Evolutionary conservation across 2,329 filamentous ascomycete species (phyloP), one percentile per base, ranked within the genome.

Genomic region (Fragosphaeria purpurea): DNA sequence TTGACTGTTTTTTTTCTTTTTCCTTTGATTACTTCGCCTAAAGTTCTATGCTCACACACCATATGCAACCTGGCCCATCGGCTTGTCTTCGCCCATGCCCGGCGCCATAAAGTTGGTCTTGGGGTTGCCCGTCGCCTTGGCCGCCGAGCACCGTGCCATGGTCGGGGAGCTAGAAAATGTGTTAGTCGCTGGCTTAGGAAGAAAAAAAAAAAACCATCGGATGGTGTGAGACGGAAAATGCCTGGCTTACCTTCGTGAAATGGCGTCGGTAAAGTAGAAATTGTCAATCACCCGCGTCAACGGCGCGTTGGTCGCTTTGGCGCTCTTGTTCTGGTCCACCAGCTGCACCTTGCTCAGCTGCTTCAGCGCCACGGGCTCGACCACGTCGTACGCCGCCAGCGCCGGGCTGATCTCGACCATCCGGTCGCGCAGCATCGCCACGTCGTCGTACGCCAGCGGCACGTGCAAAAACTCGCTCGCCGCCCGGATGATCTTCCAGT

Each of bases 401-500:
- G 88, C 84, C 54, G 93, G 93, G 62, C 87, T 93, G 66, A 98
- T 91, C 72, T 97, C 88, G 56, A 84, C 82, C 88, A 97, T 95
- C 61, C 93, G 86, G 68, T 96, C 89, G 51, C 93, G 82, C 48
- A 98, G 79, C 61, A 82, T 79, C 58, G 93, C 86, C 47, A 98
- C 79, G 63, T 97, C 89, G 61, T 98, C 91, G 64, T 97, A 98
- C 30, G 89, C 87, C 48, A 98, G 79, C 57, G 90, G 85, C 33
- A 76, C 82, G 54, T 86, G 88, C 12, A 98, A 77, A 72, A 95
- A 96, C 70, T 97, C 93, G 63, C 86, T 93, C 51, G 79, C 82
- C 13, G 93, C 93, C 57, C 93, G 88, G 60, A 98, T 83, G 63
- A 98, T 97, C 81, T 97, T 98, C 93, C 93, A 98, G 72, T 98